Conservation (phyloP, 495 filamentous ascomycete genomes). For the Penicillium argentinense region DNA sequence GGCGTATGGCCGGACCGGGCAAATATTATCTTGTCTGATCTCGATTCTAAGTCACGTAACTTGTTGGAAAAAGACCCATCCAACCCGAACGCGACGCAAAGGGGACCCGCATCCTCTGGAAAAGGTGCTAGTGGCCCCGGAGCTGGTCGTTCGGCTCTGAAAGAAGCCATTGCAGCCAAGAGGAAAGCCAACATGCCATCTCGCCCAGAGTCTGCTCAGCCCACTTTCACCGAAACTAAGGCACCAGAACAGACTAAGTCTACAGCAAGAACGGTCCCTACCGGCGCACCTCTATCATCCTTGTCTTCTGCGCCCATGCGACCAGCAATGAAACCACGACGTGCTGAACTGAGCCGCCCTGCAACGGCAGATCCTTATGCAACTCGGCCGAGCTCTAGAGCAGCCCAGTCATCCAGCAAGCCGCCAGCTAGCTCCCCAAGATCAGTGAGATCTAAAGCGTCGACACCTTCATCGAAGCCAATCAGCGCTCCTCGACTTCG, state of each 20-base stretch:
- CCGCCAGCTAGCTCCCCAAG: slow-evolving; percentile 45
- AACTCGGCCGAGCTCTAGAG: slow-evolving; percentile 32
- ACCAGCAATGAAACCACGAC: slow-evolving; percentile 45
- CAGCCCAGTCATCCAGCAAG: slow-evolving; percentile 34
- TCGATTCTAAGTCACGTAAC: slow-evolving; percentile 72
- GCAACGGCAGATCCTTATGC: slow-evolving; percentile 62
- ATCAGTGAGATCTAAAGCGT: slow-evolving; percentile 29
- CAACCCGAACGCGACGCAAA: slow-evolving; percentile 69
- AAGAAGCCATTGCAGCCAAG: slow-evolving; percentile 79
- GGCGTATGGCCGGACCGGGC: slow-evolving; percentile 74
- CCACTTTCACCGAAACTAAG: slow-evolving; percentile 46
- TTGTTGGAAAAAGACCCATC: slow-evolving; percentile 74
- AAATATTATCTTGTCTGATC: slow-evolving; percentile 68
- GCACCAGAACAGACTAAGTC: slow-evolving; percentile 39
- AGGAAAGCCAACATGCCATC: slow-evolving; percentile 66
- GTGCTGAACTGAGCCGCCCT: slow-evolving; percentile 52
- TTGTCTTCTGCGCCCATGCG: slow-evolving; percentile 61
- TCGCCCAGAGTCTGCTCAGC: slow-evolving; percentile 73
- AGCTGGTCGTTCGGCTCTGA: slow-evolving; percentile 54
- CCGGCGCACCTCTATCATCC: slow-evolving; percentile 38
- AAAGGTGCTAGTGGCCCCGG: slow-evolving; percentile 46
- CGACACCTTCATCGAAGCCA: slow-evolving; percentile 31
- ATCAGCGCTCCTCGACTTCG: slow-evolving; percentile 30
- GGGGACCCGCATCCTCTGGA: slow-evolving; percentile 40
- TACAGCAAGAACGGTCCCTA: slow-evolving; percentile 32